phyloP scores from a whole-genome alignment of 352 stramenopile species.

The Halophytophthora batemanensis region DNA sequence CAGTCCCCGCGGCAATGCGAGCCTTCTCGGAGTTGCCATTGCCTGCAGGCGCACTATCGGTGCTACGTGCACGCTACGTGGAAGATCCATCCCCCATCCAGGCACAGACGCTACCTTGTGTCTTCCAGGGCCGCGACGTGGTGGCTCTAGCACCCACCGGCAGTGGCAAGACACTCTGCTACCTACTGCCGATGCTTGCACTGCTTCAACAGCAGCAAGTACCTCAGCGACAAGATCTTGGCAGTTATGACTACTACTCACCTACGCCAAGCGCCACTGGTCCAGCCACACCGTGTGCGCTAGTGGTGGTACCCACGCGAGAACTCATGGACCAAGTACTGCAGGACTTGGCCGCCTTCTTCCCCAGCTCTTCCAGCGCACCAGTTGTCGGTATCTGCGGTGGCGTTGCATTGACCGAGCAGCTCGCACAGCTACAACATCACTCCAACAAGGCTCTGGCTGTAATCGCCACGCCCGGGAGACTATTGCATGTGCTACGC shows the following conservation, averaged over 20 bases:
- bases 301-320: constrained; percentile 94
- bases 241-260: constrained; percentile 39
- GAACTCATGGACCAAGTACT: constrained; percentile 96
- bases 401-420: constrained; percentile 29
- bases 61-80: constrained; percentile 41
- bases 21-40: constrained; percentile 40
- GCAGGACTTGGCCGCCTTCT: constrained; percentile 56
- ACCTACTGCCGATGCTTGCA: constrained; percentile 89
- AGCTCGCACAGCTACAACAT: constrained; percentile 38
- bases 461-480: constrained; percentile 55
- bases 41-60: constrained; percentile 15
- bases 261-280: constrained; percentile 15
- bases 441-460: constrained; percentile 8
- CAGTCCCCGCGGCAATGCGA: constrained; percentile 26
- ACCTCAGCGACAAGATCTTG: constrained; percentile 30
- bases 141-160: constrained; percentile 93
- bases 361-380: constrained; percentile 5
- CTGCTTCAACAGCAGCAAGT: constrained; percentile 26
- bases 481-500: constrained; percentile 50
- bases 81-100: constrained; percentile 95
- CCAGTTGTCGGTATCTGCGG: constrained; percentile 47
- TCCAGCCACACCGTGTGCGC: constrained; percentile 30
- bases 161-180: constrained; percentile 96
- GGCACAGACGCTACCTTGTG: constrained; percentile 91
- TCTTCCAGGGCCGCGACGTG: constrained; percentile 88